phyloP scores from a whole-genome alignment of 805 yeast genomes.

The Metschnikowia lochheadii region DNA sequence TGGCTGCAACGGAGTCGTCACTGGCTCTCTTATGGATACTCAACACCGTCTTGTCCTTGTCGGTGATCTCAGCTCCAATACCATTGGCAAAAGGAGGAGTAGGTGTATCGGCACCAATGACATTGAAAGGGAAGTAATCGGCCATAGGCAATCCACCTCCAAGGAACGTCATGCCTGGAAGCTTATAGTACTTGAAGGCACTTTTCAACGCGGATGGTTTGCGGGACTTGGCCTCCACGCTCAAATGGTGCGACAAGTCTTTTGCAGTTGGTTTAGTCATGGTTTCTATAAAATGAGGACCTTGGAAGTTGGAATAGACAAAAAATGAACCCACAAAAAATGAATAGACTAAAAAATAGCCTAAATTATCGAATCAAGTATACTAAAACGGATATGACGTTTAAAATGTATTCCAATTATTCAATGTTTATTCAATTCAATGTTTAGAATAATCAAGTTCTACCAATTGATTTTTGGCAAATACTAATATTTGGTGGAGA shows the following conservation, averaged over 20 bases:
- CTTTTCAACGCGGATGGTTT: slow-evolving; percentile 75
- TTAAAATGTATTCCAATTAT: too few relatives aligned
- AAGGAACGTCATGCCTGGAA: slow-evolving; percentile 77
- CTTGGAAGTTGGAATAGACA: too few relatives aligned
- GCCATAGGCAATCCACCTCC: slow-evolving; percentile 96
- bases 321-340: too few relatives aligned
- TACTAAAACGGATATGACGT: too few relatives aligned
- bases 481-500: too few relatives aligned
- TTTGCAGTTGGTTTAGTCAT: slow-evolving; percentile 43
- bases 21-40: slow-evolving; percentile 37
- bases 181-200: slow-evolving; percentile 71
- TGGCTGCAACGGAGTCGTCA: slow-evolving; percentile 17
- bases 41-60: slow-evolving; percentile 37
- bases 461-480: too few relatives aligned
- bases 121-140: slow-evolving; percentile 89
- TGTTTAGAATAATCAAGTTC: too few relatives aligned
- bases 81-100: slow-evolving; percentile 78
- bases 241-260: slow-evolving; percentile 70
- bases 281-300: too few relatives aligned
- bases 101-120: slow-evolving; percentile 65
- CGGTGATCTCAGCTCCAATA: slow-evolving; percentile 58
- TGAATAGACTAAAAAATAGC: too few relatives aligned
- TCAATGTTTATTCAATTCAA: too few relatives aligned
- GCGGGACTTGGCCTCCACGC: slow-evolving; percentile 76
- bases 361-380: too few relatives aligned